Conservation (phyloP, 2,329 filamentous ascomycete species). For the Apiospora phragmitis region DNA sequence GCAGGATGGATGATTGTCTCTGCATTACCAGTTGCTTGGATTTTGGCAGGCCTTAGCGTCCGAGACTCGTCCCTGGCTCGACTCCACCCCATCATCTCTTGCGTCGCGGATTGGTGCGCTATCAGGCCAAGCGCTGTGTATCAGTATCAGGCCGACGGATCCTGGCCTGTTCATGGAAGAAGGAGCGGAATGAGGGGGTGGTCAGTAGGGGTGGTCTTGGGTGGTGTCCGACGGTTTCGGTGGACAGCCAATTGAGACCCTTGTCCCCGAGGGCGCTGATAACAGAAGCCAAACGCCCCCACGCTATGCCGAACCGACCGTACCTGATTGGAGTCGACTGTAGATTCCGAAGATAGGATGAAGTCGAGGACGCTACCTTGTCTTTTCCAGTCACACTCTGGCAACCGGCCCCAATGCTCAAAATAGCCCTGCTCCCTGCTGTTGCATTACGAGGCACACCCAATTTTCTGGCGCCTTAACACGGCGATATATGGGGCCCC, state of each 20-base stretch:
- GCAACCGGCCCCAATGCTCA: background rate
- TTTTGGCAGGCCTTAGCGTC: background rate
- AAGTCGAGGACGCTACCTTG: background rate
- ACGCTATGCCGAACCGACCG: background rate
- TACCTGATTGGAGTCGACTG: background rate
- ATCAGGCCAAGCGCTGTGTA: background rate
- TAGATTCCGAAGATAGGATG: conserved; percentile 6
- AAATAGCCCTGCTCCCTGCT: background rate
- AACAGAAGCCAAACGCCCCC: background rate
- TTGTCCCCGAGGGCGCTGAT: background rate
- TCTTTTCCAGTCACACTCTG: background rate
- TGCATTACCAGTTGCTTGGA: background rate
- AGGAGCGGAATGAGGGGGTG: background rate
- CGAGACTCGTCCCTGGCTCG: background rate
- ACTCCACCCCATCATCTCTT: background rate
- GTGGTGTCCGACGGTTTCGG: background rate
- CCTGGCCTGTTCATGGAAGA: background rate
- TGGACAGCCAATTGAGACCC: background rate
- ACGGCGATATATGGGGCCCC: background rate
- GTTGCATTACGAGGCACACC: background rate
- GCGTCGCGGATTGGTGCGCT: background rate
- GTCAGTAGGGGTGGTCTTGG: background rate
- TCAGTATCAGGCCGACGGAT: background rate
- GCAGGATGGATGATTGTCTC: background rate
- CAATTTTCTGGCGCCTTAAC: background rate